Conservation (phyloP, 2,329 filamentous ascomycete genomes). For the Sporothrix phasma region DNA sequence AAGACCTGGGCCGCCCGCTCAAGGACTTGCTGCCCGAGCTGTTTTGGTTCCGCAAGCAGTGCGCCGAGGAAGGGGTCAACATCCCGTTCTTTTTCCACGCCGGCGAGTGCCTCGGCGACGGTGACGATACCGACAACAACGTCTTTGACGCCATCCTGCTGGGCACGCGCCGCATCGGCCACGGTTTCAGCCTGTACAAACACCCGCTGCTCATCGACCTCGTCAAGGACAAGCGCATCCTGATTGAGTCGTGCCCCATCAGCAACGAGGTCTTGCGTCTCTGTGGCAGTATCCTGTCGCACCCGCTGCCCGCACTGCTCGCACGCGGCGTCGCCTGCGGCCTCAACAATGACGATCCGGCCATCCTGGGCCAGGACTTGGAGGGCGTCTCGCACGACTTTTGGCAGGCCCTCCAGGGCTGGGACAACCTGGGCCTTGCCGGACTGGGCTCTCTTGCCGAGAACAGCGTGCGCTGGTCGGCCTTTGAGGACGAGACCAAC, state of each 20-base stretch:
- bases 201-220: conserved; percentile 84
- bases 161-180: conserved; percentile 79
- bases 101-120: conserved; percentile 71
- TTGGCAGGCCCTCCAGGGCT: conserved; percentile 85
- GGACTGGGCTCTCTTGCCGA: conserved; percentile 81
- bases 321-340: conserved; percentile 75
- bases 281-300: conserved; percentile 21
- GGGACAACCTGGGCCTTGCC: conserved; percentile 81
- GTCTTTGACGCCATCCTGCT: conserved; percentile 83
- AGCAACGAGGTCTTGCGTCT: conserved; percentile 57
- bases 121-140: conserved; percentile 65
- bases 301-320: conserved; percentile 69
- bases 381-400: conserved; percentile 86
- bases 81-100: conserved; percentile 96
- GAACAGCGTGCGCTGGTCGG: conserved; percentile 85
- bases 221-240: conserved; percentile 77
- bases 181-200: conserved; percentile 81
- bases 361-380: conserved; percentile 72
- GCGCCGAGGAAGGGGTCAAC: conserved; percentile 63
- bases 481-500: conserved; percentile 67
- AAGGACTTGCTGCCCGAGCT: conserved; percentile 70
- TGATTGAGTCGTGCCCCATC: conserved; percentile 84
- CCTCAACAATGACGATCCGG: conserved; percentile 81
- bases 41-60: conserved; percentile 89
- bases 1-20: conserved; percentile 68